Evolutionary conservation across 768 basidiomycete species (phyloP).

Genomic region (Kwoniella sp.): DNA sequence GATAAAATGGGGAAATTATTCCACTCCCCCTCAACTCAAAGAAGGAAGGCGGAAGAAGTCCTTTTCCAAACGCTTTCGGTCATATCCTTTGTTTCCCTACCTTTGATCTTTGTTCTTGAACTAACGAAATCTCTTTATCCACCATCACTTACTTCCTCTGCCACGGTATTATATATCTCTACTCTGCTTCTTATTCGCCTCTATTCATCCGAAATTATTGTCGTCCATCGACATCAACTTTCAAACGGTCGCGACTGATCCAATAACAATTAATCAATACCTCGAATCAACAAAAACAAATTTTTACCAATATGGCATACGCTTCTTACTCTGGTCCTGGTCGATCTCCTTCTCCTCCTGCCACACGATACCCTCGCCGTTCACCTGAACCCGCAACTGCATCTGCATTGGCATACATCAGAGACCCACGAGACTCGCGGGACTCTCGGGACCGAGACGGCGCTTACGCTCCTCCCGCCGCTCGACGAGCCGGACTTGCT

Average conservation of each 20-base stretch:
- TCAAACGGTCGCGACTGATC: no score
- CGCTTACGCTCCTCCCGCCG: slow-evolving; percentile 5
- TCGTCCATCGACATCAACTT: not conserved
- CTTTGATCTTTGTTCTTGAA: slow-evolving; percentile 12
- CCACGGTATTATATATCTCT: not conserved
- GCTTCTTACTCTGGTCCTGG: slow-evolving; percentile 7
- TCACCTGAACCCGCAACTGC: slow-evolving; percentile 1
- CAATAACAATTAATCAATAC: no score
- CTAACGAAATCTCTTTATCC: not conserved
- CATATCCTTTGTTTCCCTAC: slow-evolving; percentile 6
- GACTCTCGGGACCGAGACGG: slow-evolving; percentile 6
- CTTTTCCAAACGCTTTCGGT: slow-evolving; percentile 7
- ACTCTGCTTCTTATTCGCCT: not conserved
- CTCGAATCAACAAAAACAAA: no score
- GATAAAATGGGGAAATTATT: no score
- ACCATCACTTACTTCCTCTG: not conserved
- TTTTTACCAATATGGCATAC: not conserved
- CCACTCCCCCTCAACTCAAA: no score
- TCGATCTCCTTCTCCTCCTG: slow-evolving; percentile 9
- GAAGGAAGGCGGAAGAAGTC: not conserved
- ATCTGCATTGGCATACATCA: not conserved
- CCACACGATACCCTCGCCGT: not conserved
- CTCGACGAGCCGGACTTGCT: slow-evolving; percentile 11
- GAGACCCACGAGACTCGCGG: slow-evolving; percentile 1
- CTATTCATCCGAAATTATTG: not conserved